Percentiles rank a stretch among this genome's conserved stretches.
phyloP scores from a whole-genome alignment of 73 alveolate genomes.

The Paramecium bursaria region DNA sequence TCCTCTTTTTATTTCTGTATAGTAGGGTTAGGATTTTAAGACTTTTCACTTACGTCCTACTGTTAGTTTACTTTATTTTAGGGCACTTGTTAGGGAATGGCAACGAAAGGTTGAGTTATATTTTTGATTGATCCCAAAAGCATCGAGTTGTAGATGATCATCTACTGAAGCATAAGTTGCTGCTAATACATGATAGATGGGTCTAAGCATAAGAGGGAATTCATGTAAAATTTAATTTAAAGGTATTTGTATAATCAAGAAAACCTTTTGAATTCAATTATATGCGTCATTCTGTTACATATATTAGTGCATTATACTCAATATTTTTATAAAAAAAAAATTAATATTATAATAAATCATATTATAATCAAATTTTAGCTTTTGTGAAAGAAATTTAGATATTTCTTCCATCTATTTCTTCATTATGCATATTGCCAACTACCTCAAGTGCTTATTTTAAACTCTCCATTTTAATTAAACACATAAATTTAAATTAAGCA shows the following conservation, averaged over 20 bases:
- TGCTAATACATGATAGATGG: neutral
- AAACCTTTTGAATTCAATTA: conserved; percentile 6
- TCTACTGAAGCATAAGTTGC: neutral
- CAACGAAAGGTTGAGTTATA: too few relatives aligned
- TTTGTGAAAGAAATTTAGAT: conserved; percentile 53
- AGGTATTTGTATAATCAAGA: too few relatives aligned
- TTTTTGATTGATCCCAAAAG: too few relatives aligned
- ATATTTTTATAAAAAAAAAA: too few relatives aligned
- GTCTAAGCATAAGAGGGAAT: neutral
- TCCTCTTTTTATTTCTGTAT: too few relatives aligned
- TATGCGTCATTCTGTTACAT: neutral
- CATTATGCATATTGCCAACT: conserved; percentile 46
- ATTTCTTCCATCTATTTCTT: conserved; percentile 48
- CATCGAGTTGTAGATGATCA: conserved; percentile 21
- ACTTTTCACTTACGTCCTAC: too few relatives aligned
- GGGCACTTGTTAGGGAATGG: too few relatives aligned
- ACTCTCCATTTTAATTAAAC: conserved; percentile 45
- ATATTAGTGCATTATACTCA: too few relatives aligned
- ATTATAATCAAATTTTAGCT: conserved; percentile 51
- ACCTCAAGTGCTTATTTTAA: conserved; percentile 33
- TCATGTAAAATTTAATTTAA: conserved; percentile 19
- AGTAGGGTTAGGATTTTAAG: too few relatives aligned
- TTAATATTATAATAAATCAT: neutral
- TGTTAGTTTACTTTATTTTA: too few relatives aligned
- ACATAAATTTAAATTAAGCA: conserved; percentile 50